A percentile compares a stretch with the other conserved stretches of the same genome.
Evolutionary conservation across 768 basidiomycete species (phyloP).

Genomic region (Naganishia vaughanmartiniae): DNA sequence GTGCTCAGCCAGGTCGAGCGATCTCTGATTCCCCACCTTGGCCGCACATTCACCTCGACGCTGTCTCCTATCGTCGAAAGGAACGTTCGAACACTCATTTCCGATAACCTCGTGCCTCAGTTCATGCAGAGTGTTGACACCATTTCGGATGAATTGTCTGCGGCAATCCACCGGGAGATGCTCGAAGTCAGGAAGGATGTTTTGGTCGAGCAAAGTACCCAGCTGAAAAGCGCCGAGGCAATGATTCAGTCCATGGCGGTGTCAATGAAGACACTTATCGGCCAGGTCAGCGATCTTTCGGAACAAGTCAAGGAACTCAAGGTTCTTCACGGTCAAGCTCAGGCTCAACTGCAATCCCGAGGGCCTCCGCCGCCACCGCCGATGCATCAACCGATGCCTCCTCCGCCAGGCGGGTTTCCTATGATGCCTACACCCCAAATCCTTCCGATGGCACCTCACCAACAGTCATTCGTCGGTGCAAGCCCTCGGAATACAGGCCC

Average conservation of each 20-base stretch:
- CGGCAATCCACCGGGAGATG: slow-evolving; percentile 45
- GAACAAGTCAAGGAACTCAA: slow-evolving; percentile 36
- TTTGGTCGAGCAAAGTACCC: slow-evolving; percentile 29
- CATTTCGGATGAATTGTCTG: slow-evolving; percentile 37
- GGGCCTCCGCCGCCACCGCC: neutral
- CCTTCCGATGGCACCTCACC: slow-evolving; percentile 18
- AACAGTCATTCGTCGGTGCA: slow-evolving; percentile 4
- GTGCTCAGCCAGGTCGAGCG: slow-evolving; percentile 29
- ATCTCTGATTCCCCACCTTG: slow-evolving; percentile 26
- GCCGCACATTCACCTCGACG: slow-evolving; percentile 25
- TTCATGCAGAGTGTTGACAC: slow-evolving; percentile 28
- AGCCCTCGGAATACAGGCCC: neutral
- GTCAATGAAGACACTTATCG: slow-evolving; percentile 37
- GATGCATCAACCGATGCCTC: neutral
- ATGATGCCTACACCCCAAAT: slow-evolving; percentile 23
- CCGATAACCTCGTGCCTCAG: slow-evolving; percentile 36
- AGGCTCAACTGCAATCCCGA: slow-evolving; percentile 13
- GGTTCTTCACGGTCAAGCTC: neutral
- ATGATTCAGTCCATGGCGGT: slow-evolving; percentile 34
- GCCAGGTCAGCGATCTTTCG: slow-evolving; percentile 36
- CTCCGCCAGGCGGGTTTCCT: slow-evolving; percentile 4
- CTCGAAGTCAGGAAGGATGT: slow-evolving; percentile 45
- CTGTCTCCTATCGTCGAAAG: slow-evolving; percentile 26
- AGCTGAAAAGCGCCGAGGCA: slow-evolving; percentile 23
- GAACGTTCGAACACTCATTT: slow-evolving; percentile 22